A percentile compares a stretch with the other conserved stretches of the same genome.
Evolutionary conservation across 495 filamentous ascomycete species (phyloP).

Genomic region (Neurospora africana): DNA sequence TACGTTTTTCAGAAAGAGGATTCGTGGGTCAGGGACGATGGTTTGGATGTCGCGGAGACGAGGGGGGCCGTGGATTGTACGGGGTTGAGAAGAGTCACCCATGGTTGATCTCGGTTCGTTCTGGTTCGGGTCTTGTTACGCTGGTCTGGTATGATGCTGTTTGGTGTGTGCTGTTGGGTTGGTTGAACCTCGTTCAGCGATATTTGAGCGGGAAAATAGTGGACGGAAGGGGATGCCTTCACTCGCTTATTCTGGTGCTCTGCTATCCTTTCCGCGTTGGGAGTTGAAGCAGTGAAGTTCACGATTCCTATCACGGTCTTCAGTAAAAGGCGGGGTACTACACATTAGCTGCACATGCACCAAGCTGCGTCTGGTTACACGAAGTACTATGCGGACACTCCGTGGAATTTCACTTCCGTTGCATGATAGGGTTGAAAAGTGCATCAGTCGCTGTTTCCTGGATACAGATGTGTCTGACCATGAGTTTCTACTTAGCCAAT

Average conservation of each 20-base stretch:
- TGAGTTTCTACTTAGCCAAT: too few species aligned
- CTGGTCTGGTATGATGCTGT: neutral
- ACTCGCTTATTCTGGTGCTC: neutral
- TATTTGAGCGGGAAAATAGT: neutral
- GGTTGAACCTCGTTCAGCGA: neutral
- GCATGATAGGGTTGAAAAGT: neutral
- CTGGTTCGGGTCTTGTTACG: neutral
- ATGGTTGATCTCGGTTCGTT: neutral
- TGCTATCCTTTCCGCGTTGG: neutral
- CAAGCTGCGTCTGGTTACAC: neutral
- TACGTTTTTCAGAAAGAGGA: constrained; percentile 17
- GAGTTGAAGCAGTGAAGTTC: neutral
- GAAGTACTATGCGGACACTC: neutral
- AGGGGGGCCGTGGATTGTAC: neutral
- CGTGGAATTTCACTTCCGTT: neutral
- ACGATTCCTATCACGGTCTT: neutral
- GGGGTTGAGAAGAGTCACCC: neutral
- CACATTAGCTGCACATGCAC: neutral
- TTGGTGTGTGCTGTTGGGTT: neutral
- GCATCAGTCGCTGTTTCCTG: neutral
- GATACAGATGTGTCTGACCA: too few species aligned
- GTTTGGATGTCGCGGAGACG: neutral
- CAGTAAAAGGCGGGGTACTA: neutral
- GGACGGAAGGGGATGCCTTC: neutral
- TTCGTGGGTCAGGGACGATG: constrained; percentile 4